phyloP scores from a whole-genome alignment of 257 asterid species.

The Salvia hispanica region DNA sequence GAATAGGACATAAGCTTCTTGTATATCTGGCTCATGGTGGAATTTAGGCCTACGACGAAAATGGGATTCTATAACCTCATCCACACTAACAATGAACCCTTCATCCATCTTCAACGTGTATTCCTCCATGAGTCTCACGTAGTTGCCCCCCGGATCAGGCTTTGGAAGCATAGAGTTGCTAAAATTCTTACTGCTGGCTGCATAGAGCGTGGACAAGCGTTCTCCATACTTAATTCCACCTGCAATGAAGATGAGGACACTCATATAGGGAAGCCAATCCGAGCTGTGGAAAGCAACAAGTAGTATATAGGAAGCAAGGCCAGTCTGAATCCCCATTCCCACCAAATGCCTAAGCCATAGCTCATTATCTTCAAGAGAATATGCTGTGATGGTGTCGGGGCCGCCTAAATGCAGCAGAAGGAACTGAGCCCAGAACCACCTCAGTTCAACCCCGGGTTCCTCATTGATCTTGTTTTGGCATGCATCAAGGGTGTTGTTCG shows the following conservation, averaged over 20 bases:
- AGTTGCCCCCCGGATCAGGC: conserved; percentile 60
- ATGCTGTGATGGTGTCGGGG: conserved; percentile 64
- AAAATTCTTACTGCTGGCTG: conserved; percentile 41
- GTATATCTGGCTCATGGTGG: background rate
- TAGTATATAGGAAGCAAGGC: conserved; percentile 39
- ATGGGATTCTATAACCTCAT: too few species aligned
- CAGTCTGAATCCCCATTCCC: conserved; percentile 45
- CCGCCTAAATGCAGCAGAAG: conserved; percentile 53
- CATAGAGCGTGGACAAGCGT: conserved; percentile 43
- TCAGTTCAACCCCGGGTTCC: too few species aligned
- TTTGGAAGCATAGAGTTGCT: conserved; percentile 45
- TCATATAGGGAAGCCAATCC: conserved; percentile 37
- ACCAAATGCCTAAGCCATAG: conserved; percentile 59
- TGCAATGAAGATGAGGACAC: conserved; percentile 30
- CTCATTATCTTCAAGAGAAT: conserved; percentile 59
- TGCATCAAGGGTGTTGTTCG: conserved; percentile 39
- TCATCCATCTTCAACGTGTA: conserved; percentile 48
- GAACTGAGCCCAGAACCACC: conserved; percentile 61
- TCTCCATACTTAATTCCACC: conserved; percentile 52
- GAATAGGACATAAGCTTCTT: conserved; percentile 38
- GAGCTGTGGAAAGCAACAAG: conserved; percentile 42
- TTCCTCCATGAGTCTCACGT: too few species aligned
- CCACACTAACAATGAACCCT: too few species aligned
- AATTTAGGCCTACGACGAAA: conserved; percentile 26
- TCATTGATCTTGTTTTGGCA: conserved; percentile 1